phyloP scores from a whole-genome alignment of 129 eudicot genomes.

The Deinandra increscens region DNA sequence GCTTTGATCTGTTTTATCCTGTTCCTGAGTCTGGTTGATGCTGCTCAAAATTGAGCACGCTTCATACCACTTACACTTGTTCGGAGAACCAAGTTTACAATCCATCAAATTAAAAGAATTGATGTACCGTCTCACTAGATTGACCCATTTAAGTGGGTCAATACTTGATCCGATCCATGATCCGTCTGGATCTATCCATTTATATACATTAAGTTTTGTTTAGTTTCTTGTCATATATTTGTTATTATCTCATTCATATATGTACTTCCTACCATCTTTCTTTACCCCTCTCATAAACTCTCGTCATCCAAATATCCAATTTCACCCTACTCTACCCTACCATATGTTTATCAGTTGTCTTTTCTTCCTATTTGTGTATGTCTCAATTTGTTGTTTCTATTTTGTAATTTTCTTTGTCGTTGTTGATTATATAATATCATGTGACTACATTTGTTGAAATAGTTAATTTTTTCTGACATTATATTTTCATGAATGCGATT shows the following conservation, averaged over 20 bases:
- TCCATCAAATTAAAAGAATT: too few species aligned
- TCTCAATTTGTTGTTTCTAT: background rate
- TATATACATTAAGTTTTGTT: too few species aligned
- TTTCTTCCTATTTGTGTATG: background rate
- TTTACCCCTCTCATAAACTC: background rate
- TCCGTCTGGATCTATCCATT: background rate
- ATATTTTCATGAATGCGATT: too few species aligned
- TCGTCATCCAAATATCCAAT: background rate
- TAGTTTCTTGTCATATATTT: too few species aligned
- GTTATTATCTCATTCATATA: background rate
- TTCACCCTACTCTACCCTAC: background rate
- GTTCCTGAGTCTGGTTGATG: background rate
- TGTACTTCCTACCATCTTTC: background rate
- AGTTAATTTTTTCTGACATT: too few species aligned
- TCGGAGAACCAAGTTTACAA: background rate
- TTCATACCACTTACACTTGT: background rate
- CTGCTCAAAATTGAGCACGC: background rate
- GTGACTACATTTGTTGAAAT: too few species aligned
- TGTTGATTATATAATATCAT: background rate
- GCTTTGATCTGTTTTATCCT: background rate
- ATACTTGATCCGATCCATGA: background rate
- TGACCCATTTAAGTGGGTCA: too few species aligned
- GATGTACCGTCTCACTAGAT: too few species aligned
- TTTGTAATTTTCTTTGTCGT: background rate
- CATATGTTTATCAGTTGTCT: background rate